Evolutionary conservation across 2,329 filamentous ascomycete species (phyloP).

Genomic region (Trichoderma sp.): DNA sequence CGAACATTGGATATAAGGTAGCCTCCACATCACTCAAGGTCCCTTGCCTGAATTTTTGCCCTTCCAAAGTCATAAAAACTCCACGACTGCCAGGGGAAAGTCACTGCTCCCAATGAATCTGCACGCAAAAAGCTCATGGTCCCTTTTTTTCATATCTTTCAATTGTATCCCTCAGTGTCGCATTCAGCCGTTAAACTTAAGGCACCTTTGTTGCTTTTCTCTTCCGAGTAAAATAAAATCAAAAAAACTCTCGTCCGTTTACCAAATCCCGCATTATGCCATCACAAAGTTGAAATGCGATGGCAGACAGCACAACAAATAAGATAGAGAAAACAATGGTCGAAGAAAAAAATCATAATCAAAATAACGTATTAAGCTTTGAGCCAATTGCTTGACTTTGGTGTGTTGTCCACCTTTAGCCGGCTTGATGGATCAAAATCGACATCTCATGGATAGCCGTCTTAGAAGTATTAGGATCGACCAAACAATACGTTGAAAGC

Average conservation of each 20-base stretch:
- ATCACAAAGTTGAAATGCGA: conserved; percentile 23
- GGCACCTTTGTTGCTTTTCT: conserved; percentile 27
- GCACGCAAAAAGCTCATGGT: neutral
- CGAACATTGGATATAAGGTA: neutral
- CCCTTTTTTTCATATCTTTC: neutral
- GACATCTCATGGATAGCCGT: neutral
- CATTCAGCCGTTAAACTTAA: conserved; percentile 30
- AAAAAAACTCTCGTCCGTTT: neutral
- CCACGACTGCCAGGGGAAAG: conserved; percentile 6
- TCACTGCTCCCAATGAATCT: neutral
- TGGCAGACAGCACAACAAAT: neutral
- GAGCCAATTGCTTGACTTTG: conserved; percentile 1
- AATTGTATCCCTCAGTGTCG: conserved; percentile 11
- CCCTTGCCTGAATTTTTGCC: neutral
- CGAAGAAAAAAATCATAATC: neutral
- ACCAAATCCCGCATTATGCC: conserved; percentile 12
- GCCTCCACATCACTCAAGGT: neutral
- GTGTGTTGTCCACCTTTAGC: neutral
- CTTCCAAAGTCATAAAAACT: conserved; percentile 8
- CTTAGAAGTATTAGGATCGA: neutral
- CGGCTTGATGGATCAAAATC: neutral
- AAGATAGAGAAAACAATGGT: neutral
- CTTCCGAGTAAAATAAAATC: neutral
- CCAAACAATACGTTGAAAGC: neutral
- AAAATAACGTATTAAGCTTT: conserved; percentile 16